These are phyloP conservation scores for Fusarium abutilonis DNA, from an alignment of 2,329 filamentous ascomycete genomes.

Conservation along the genomic window DNA sequence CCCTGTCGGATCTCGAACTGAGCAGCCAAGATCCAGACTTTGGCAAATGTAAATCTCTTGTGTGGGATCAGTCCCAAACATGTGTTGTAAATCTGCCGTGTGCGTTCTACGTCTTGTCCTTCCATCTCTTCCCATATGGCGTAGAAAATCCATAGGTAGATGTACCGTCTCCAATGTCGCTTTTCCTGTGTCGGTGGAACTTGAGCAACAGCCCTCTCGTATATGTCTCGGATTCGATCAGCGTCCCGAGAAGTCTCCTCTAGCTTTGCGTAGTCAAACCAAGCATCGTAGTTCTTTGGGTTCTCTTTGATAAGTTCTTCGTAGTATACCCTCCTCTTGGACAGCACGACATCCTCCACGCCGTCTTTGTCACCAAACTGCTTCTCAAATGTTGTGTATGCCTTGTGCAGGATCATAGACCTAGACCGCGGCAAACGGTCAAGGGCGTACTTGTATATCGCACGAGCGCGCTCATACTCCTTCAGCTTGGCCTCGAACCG, in stretches of 20 bases:
- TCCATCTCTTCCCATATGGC: conserved; percentile 94
- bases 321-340: conserved; percentile 91
- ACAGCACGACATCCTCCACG: conserved; percentile 94
- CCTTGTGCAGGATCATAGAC: conserved; percentile 85
- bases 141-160: conserved; percentile 98
- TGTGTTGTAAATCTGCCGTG: conserved; percentile 89
- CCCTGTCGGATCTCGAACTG: conserved; percentile 93
- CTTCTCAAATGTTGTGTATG: conserved; percentile 98
- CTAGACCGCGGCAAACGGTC: conserved; percentile 90
- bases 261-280: conserved; percentile 93
- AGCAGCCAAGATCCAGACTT: conserved; percentile 93
- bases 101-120: conserved; percentile 78
- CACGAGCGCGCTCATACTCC: conserved; percentile 90
- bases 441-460: conserved; percentile 96
- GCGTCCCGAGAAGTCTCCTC: conserved; percentile 87
- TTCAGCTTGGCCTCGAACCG: conserved; percentile 94
- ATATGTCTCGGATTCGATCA: conserved; percentile 88
- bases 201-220: conserved; percentile 95
- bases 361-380: conserved; percentile 94
- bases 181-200: conserved; percentile 96
- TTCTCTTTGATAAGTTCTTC: conserved; percentile 95
- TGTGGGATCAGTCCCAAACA: conserved; percentile 90
- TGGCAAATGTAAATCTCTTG: conserved; percentile 97
- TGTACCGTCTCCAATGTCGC: conserved; percentile 95
- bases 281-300: conserved; percentile 94